phyloP scores from a whole-genome alignment of 768 basidiomycete genomes.

The Leccinum ochraceum region DNA sequence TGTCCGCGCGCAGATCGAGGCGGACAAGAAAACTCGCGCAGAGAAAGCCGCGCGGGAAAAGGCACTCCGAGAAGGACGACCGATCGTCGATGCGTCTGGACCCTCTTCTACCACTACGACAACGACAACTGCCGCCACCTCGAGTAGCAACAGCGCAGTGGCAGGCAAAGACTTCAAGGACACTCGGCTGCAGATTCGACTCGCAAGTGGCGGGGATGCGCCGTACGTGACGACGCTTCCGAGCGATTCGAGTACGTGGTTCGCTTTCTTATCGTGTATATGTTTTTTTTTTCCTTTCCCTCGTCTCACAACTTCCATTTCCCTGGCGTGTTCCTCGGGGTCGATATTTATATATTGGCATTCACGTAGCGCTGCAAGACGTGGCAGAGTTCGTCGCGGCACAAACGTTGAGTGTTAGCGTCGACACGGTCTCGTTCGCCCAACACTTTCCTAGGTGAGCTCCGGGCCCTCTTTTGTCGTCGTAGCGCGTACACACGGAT shows the following conservation, averaged over 20 bases:
- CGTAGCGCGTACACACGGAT: not conserved
- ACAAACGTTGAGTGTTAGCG: conserved; percentile 67
- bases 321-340: not conserved
- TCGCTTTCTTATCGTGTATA: not conserved
- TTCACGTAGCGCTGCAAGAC: conserved; percentile 65
- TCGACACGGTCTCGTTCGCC: conserved; percentile 76
- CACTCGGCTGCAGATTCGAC: conserved; percentile 87
- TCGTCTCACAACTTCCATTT: not conserved
- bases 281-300: too few species aligned
- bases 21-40: conserved; percentile 86
- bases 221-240: conserved; percentile 79
- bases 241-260: conserved; percentile 71
- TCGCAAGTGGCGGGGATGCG: conserved; percentile 67
- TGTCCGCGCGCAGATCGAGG: conserved; percentile 92
- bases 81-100: conserved; percentile 36
- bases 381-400: conserved; percentile 88
- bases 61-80: conserved; percentile 79
- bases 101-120: conserved; percentile 35
- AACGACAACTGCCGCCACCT: conserved; percentile 31
- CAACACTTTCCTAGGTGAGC: conserved; percentile 83
- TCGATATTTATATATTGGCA: not conserved
- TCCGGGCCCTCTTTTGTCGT: not conserved
- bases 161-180: conserved; percentile 80
- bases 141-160: conserved; percentile 36
- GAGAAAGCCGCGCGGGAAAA: conserved; percentile 91